Evolutionary conservation across 164 flowering plant genomes (phyloP).

Genomic region (Annona cherimola): DNA sequence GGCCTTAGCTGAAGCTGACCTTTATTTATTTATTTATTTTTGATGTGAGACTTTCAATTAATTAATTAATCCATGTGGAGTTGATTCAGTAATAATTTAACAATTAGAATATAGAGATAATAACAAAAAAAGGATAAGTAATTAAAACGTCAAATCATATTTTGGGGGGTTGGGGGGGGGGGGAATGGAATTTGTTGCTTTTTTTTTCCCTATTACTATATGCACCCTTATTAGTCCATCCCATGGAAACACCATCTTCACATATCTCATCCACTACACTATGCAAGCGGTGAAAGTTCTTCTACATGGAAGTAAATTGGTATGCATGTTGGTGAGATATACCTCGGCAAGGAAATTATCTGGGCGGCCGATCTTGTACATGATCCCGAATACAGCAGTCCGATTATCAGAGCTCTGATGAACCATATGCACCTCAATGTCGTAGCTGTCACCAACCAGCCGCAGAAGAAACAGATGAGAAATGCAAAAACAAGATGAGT

Average conservation of each 20-base stretch:
- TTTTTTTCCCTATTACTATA: too few relatives aligned
- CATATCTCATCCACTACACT: too few relatives aligned
- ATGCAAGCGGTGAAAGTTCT: too few relatives aligned
- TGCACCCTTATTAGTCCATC: too few relatives aligned
- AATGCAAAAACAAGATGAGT: not conserved
- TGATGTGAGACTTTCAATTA: conserved; percentile 2
- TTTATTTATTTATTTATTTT: not conserved
- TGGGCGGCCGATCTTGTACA: conserved; percentile 42
- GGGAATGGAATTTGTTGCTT: not conserved
- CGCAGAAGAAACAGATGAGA: not conserved
- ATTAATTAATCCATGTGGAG: not conserved
- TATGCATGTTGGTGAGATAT: too few relatives aligned
- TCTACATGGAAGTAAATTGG: too few relatives aligned
- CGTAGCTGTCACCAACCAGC: conserved; percentile 2
- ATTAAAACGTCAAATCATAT: too few relatives aligned
- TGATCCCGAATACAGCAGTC: conserved; percentile 42
- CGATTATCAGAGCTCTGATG: conserved; percentile 28
- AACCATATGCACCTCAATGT: conserved; percentile 50
- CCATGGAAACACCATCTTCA: too few relatives aligned
- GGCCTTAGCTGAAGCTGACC: too few relatives aligned
- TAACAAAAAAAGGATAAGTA: too few relatives aligned
- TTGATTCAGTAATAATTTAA: not conserved
- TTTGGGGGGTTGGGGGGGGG: too few relatives aligned
- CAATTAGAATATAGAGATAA: too few relatives aligned
- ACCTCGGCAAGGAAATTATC: conserved; percentile 47